A percentile compares a stretch with the other conserved stretches of the same genome.
These are phyloP conservation scores for Cyberlindnera mississippiensis DNA, from an alignment of 805 yeast species.

Conservation along the genomic window DNA sequence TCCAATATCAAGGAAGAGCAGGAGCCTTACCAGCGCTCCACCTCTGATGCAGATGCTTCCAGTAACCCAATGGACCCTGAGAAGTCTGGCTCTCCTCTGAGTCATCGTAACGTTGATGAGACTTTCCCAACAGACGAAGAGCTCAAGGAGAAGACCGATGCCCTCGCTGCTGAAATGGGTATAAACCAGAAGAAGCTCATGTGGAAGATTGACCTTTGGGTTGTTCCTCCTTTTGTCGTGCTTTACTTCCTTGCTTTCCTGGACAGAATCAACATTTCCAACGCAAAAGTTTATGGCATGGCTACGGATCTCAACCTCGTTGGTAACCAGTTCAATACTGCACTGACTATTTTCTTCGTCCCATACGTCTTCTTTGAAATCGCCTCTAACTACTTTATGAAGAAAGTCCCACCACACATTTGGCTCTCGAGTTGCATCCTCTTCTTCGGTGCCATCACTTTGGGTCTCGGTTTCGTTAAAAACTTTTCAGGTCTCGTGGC, in stretches of 20 bases:
- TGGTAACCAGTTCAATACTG: conserved; percentile 40
- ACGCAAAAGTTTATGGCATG: conserved; percentile 74
- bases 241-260: conserved; percentile 73
- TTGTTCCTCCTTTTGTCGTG: conserved; percentile 73
- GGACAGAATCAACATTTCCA: conserved; percentile 79
- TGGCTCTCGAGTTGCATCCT: conserved; percentile 34
- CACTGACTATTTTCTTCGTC: conserved; percentile 44
- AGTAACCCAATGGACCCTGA: conserved; percentile 5
- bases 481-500: conserved; percentile 44
- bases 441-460: conserved; percentile 39
- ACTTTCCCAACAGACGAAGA: conserved; percentile 21
- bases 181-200: conserved; percentile 52
- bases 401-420: conserved; percentile 36
- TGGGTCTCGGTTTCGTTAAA: conserved; percentile 41
- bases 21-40: conserved; percentile 2
- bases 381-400: conserved; percentile 37
- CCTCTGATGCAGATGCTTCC: conserved; percentile 1
- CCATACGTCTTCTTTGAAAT: conserved; percentile 40
- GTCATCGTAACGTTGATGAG: conserved; percentile 1
- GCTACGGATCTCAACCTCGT: conserved; percentile 47
- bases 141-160: conserved; percentile 23
- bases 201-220: conserved; percentile 54
- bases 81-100: conserved; percentile 4
- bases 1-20: neutral
- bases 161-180: conserved; percentile 41